Evolutionary conservation across 805 yeast genomes (phyloP).

Genomic region (Saccharomycopsis babjevae): DNA sequence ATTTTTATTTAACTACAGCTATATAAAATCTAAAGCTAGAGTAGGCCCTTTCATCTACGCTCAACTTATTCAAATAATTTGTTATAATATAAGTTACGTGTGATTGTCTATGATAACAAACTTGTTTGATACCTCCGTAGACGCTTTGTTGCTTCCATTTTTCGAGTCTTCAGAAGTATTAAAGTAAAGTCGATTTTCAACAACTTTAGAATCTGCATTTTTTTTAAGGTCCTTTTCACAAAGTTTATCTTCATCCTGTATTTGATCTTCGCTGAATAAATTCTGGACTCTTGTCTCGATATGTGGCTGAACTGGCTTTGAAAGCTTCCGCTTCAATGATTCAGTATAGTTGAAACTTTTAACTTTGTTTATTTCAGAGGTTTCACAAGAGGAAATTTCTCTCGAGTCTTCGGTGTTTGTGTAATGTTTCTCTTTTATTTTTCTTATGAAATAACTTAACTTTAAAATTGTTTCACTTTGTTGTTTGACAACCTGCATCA

Average conservation of each 20-base stretch:
- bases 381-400: neutral
- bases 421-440: neutral
- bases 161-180: neutral
- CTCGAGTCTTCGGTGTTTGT: neutral
- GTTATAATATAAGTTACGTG: neutral
- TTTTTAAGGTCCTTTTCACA: neutral
- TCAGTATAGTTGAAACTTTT: neutral
- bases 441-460: neutral
- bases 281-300: neutral
- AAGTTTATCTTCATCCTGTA: neutral
- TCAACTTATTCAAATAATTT: too few relatives aligned
- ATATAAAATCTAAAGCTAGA: neutral
- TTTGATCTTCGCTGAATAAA: neutral
- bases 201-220: neutral
- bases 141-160: neutral
- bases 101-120: neutral
- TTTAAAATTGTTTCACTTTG: neutral
- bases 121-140: neutral
- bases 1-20: neutral
- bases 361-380: neutral
- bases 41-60: too few relatives aligned
- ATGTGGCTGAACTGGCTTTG: neutral
- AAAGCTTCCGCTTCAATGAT: neutral
- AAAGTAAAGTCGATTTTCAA: neutral
- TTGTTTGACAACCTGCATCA: neutral